Evolutionary conservation across 805 yeast species (phyloP), one percentile per base, ranked within the genome.

Genomic region (Candida tallmaniae): DNA sequence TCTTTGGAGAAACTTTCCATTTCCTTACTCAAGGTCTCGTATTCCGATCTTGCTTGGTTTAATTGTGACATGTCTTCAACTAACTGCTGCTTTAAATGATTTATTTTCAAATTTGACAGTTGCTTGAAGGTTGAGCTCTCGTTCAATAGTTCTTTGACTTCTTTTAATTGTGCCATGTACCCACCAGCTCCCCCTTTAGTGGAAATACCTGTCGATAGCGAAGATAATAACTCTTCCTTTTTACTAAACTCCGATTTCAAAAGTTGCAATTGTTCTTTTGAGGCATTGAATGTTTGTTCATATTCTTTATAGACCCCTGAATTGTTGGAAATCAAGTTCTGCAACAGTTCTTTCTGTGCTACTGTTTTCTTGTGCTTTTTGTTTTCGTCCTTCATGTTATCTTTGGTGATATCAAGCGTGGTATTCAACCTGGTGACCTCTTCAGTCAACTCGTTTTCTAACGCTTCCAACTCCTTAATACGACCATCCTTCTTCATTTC

Each of bases 191-290:
- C 69, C 35, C 94, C 96, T 39, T 76, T 79, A 0, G 94, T 76
- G 0, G 96, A 83, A n/a, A 89, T 79, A 48, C 97, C 96, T 0
- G 96, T 86, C 0, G 88, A 78, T 26, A 89, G 65, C 0, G 94
- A 80, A 0, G 93, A 83, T 7, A 86, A 60, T 8, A 89, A 66
- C 41, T 89, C 96, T 47, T 85, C 90, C 46, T 83, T 85, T 39
- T 66, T 70, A 22, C 66, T 62, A 30, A 73, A 66, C 10, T 68
- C 66, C 4, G 60, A 64, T 40, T 76, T 78, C 35, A 77, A 44
- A 1, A 52, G 50, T 2, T 57, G 62, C 15, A 83, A 60, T n/a
- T 59, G 50, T 1, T 48, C 52, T 31, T 75, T 77, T 8, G 75
- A 55, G 0, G 47, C 41, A 3, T 63, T 58, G 46, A 71, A 76